Evolutionary conservation across 179 eudicot genomes (phyloP), one percentile per base, ranked within the genome.

Genomic region (Drosera spatulata): DNA sequence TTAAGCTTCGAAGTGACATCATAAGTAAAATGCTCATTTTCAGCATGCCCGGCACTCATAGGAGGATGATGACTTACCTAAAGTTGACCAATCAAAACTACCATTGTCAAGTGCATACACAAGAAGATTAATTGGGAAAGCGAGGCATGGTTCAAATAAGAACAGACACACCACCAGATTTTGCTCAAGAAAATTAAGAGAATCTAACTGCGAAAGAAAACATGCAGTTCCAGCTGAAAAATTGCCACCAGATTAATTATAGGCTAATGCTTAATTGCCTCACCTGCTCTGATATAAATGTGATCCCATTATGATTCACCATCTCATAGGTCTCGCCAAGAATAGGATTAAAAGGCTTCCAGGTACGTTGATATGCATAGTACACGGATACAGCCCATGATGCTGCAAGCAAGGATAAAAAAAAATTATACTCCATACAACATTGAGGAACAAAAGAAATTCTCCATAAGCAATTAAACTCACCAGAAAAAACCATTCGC

Each of bases 311-410:
- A 61, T 93, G 97, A 82, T 93, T 90, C 45, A 71, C 88, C 88
- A 93, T 71, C 76, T 93, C 97, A 79, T 84, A 93, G 41, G 99
- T 93, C 77, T 93, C 99, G 65, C 99, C 97, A 74, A 93, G 97
- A 74, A 90, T 90, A 50, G 99, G 97, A 72, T 93, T 93, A 58
- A 93, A 93, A 40, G 99, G 99, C 86, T 93, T 93, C 99, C 99
- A 93, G 60, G 97, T 83, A 12, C 99, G 86, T 68, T 86, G 97
- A 61, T 68, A 79, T 56, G 99, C 97, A 70, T 70, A 86, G 71
- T 86, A 93, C 41, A 83, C 81, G 52, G 97, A 82, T 55, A 93
- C 75, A 62, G 80, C 80, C 88, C 85, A 93, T 39, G 96, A 73
- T 53, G 99, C 99, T 93, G 94, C 74, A 75, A 62, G 44, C 15